Conservation (phyloP, 305 asterid genomes). For the Plantago coronopus region DNA sequence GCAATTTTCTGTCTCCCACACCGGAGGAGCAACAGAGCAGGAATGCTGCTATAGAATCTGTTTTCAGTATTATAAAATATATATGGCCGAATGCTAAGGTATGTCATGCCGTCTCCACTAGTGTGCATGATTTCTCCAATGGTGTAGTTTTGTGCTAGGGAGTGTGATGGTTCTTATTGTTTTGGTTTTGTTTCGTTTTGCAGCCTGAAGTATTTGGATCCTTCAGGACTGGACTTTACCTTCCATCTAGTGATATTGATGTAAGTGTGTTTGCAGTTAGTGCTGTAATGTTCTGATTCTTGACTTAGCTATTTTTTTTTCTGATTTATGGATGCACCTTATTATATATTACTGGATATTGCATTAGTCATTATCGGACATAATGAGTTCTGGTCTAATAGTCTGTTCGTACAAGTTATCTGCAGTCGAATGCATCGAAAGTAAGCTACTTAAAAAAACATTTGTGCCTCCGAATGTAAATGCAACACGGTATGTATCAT, state of each 20-base stretch:
- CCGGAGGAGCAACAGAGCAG: slow-evolving; percentile 73
- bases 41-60: slow-evolving; percentile 71
- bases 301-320: neutral
- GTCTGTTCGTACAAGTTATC: too few species aligned
- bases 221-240: slow-evolving; percentile 88
- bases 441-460: too few species aligned
- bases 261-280: slow-evolving; percentile 43
- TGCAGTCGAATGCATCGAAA: too few species aligned
- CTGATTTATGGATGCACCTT: slow-evolving; percentile 3
- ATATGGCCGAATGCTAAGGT: slow-evolving; percentile 93
- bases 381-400: too few species aligned
- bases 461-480: too few species aligned
- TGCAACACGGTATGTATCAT: too few species aligned
- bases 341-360: neutral
- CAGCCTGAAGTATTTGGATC: slow-evolving; percentile 97
- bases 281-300: slow-evolving; percentile 1
- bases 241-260: slow-evolving; percentile 92
- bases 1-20: slow-evolving; percentile 86
- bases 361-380: neutral
- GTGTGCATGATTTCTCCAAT: neutral
- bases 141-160: neutral
- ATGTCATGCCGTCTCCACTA: slow-evolving; percentile 15
- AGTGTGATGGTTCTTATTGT: neutral
- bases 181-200: slow-evolving; percentile 23
- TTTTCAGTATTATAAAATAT: slow-evolving; percentile 65